These are phyloP conservation scores for Suhomyces pyralidae DNA, from an alignment of 805 yeast genomes.

Conservation along the genomic window DNA sequence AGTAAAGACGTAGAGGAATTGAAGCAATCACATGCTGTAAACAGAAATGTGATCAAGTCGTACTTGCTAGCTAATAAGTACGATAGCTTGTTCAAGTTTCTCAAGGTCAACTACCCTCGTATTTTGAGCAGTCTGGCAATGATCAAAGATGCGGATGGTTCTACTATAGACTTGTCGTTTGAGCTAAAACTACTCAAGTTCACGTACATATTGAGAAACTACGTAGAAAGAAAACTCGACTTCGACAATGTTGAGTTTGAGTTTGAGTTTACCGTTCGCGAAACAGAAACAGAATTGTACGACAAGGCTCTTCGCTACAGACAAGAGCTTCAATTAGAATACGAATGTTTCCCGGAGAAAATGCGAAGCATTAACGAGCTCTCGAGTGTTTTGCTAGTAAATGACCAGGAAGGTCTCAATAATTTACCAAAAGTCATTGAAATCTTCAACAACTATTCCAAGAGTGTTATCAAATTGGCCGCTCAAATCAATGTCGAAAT, in stretches of 20 bases:
- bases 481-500: conserved; percentile 25
- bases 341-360: conserved; percentile 5
- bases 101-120: conserved; percentile 29
- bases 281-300: conserved; percentile 14
- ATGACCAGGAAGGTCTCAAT: conserved; percentile 14
- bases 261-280: conserved; percentile 6
- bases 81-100: conserved; percentile 37
- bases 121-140: conserved; percentile 1
- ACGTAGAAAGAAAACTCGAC: conserved; percentile 17
- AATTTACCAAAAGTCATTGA: conserved; percentile 21
- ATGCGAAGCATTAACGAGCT: conserved; percentile 16
- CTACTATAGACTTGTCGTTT: conserved; percentile 14
- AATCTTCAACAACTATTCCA: conserved; percentile 19
- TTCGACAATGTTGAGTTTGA: conserved; percentile 14
- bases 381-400: conserved; percentile 22
- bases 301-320: conserved; percentile 17
- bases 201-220: conserved; percentile 19
- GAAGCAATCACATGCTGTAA: conserved; percentile 24
- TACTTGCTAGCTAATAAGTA: conserved; percentile 44
- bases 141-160: neutral
- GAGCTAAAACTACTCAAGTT: conserved; percentile 26
- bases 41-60: conserved; percentile 40
- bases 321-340: conserved; percentile 15
- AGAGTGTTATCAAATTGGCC: conserved; percentile 16
- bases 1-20: conserved; percentile 3